These are phyloP conservation scores for Rhynchosporium secalis DNA, from an alignment of 2,329 filamentous ascomycete species.

Conservation along the genomic window DNA sequence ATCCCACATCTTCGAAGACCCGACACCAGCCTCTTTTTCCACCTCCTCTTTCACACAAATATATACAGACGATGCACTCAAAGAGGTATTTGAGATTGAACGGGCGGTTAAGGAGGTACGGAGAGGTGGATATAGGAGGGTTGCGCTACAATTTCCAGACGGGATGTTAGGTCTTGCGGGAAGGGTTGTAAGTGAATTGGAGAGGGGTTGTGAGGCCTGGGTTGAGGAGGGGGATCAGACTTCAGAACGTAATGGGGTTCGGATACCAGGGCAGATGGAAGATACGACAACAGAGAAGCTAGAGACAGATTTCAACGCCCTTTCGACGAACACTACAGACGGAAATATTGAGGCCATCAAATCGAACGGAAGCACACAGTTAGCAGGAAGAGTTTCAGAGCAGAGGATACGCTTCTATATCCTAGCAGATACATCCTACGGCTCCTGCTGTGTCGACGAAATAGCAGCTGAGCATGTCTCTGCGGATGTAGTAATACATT, in stretches of 20 bases:
- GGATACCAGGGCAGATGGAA: conserved; percentile 16
- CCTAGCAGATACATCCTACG: conserved; percentile 93
- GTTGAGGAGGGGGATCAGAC: conserved; percentile 13
- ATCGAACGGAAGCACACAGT: conserved; percentile 18
- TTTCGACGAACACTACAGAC: not conserved
- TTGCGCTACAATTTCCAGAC: conserved; percentile 96
- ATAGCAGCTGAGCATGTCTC: conserved; percentile 91
- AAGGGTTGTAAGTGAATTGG: conserved; percentile 70
- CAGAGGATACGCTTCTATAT: conserved; percentile 64
- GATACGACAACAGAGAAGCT: conserved; percentile 19
- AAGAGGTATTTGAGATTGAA: conserved; percentile 78
- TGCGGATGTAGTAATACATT: conserved; percentile 91
- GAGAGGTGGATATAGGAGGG: conserved; percentile 67
- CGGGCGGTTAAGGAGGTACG: conserved; percentile 76
- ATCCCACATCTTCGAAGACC: conserved; percentile 57
- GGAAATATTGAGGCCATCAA: not conserved
- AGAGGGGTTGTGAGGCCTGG: conserved; percentile 46
- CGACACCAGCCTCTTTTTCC: conserved; percentile 37
- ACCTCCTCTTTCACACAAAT: conserved; percentile 7
- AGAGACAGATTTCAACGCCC: conserved; percentile 29
- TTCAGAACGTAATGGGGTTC: not conserved
- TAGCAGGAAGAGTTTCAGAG: not conserved
- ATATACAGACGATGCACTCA: conserved; percentile 64
- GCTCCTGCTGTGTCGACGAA: conserved; percentile 95
- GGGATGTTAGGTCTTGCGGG: conserved; percentile 86